Conservation (phyloP, 208 protist species). For the Leishmania arabica region DNA sequence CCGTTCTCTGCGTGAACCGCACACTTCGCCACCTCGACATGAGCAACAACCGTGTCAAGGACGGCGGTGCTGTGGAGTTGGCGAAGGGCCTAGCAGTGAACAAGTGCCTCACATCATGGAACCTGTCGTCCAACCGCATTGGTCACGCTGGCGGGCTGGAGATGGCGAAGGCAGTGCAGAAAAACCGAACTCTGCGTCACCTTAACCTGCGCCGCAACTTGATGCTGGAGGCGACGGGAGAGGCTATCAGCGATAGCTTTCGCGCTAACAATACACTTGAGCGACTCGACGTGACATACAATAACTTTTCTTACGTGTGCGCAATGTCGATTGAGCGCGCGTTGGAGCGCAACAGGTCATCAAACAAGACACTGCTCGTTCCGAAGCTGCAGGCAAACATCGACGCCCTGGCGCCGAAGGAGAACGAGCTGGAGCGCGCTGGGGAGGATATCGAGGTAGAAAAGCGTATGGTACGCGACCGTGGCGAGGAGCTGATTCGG, state of each 20-base stretch:
- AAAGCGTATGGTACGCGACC: slow-evolving; percentile 82
- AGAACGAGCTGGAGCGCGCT: slow-evolving; percentile 80
- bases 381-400: slow-evolving; percentile 80
- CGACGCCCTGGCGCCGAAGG: slow-evolving; percentile 70
- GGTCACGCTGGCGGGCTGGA: slow-evolving; percentile 76
- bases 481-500: slow-evolving; percentile 83
- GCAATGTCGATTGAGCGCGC: slow-evolving; percentile 66
- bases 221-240: slow-evolving; percentile 74
- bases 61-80: slow-evolving; percentile 73
- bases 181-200: slow-evolving; percentile 70
- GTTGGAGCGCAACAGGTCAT: slow-evolving; percentile 64
- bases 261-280: slow-evolving; percentile 69
- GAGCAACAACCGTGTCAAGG: slow-evolving; percentile 85
- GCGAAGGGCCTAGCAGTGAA: slow-evolving; percentile 76
- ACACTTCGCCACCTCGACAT: slow-evolving; percentile 70
- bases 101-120: slow-evolving; percentile 57
- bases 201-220: slow-evolving; percentile 85
- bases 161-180: slow-evolving; percentile 54
- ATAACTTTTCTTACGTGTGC: slow-evolving; percentile 92
- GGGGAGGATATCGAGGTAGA: slow-evolving; percentile 88
- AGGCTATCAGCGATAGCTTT: slow-evolving; percentile 69
- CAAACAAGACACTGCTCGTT: slow-evolving; percentile 74
- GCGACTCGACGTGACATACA: slow-evolving; percentile 89
- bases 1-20: slow-evolving; percentile 49
- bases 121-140: slow-evolving; percentile 82